These are phyloP conservation scores for Hypholoma sublateritium DNA, from an alignment of 768 basidiomycete genomes.

Conservation along the genomic window DNA sequence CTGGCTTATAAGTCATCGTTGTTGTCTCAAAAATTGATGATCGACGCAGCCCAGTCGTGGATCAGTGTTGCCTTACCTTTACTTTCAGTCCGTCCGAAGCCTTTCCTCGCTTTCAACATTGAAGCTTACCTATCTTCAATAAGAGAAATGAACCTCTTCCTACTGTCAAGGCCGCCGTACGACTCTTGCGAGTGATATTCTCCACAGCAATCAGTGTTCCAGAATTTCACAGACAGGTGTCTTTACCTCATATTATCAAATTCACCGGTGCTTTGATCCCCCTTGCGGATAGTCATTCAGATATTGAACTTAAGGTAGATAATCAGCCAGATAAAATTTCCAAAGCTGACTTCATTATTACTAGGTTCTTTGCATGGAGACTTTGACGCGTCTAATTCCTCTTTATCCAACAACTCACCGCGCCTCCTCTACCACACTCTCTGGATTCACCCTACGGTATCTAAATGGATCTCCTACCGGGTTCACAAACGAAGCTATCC, in stretches of 20 bases:
- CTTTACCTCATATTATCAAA: constrained; percentile 70
- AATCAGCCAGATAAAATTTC: not conserved
- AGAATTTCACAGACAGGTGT: constrained; percentile 82
- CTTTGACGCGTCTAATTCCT: constrained; percentile 55
- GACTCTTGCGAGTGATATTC: constrained; percentile 64
- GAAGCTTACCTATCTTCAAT: constrained; percentile 21
- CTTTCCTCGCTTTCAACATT: constrained; percentile 14
- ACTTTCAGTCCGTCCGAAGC: constrained; percentile 61
- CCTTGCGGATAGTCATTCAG: constrained; percentile 50
- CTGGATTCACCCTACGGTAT: constrained; percentile 51
- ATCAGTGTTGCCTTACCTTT: constrained; percentile 60
- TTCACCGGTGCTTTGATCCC: constrained; percentile 58
- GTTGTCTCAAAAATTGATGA: constrained; percentile 57
- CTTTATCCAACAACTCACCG: constrained; percentile 70
- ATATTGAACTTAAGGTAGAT: constrained; percentile 56
- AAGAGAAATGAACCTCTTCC: constrained; percentile 73
- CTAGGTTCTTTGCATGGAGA: constrained; percentile 45
- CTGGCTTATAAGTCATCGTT: constrained; percentile 67
- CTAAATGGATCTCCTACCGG: constrained; percentile 54
- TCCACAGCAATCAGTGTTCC: constrained; percentile 55
- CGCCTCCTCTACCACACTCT: constrained; percentile 50
- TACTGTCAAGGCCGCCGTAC: constrained; percentile 60
- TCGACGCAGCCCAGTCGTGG: constrained; percentile 77
- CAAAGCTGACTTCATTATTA: not conserved
- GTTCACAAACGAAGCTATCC: constrained; percentile 36